Conservation (phyloP, 345 rosid genomes). For the Eucalyptus curtisii region DNA sequence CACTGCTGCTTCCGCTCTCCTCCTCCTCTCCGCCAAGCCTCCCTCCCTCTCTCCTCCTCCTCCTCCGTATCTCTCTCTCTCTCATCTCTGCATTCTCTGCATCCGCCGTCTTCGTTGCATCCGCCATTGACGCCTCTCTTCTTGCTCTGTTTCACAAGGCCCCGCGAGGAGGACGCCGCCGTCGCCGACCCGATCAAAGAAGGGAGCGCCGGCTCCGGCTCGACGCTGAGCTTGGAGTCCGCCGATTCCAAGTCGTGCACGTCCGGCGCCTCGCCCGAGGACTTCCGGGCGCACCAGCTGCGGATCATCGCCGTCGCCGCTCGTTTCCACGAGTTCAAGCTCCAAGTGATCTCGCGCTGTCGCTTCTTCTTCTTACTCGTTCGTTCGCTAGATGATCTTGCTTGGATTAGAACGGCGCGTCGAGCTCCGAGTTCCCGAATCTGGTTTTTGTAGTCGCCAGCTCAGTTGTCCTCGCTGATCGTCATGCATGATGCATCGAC, state of each 20-base stretch:
- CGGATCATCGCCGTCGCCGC: constrained; percentile 15
- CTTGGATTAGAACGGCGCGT: neutral
- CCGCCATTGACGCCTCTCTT: neutral
- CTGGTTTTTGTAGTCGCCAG: neutral
- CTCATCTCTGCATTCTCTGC: neutral
- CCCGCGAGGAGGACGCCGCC: constrained; percentile 1
- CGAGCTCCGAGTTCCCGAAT: neutral
- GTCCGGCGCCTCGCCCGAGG: constrained; percentile 29
- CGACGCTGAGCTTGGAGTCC: constrained; percentile 25
- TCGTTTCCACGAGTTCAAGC: constrained; percentile 25
- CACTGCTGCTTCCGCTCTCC: constrained; percentile 69
- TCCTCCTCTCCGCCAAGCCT: constrained; percentile 46
- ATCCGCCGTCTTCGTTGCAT: neutral
- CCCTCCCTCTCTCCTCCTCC: constrained; percentile 7
- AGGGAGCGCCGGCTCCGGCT: constrained; percentile 10
- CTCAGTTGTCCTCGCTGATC: neutral
- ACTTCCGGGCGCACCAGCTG: constrained; percentile 8
- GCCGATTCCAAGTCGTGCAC: constrained; percentile 17
- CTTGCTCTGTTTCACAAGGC: neutral
- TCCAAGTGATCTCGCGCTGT: constrained; percentile 29
- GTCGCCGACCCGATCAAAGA: neutral
- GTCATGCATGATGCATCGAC: neutral
- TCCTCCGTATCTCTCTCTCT: neutral
- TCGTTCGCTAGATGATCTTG: neutral
- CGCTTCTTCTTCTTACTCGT: neutral